These are phyloP conservation scores for Colletotrichum sp. DNA, from an alignment of 2,329 filamentous ascomycete genomes.

Conservation along the genomic window DNA sequence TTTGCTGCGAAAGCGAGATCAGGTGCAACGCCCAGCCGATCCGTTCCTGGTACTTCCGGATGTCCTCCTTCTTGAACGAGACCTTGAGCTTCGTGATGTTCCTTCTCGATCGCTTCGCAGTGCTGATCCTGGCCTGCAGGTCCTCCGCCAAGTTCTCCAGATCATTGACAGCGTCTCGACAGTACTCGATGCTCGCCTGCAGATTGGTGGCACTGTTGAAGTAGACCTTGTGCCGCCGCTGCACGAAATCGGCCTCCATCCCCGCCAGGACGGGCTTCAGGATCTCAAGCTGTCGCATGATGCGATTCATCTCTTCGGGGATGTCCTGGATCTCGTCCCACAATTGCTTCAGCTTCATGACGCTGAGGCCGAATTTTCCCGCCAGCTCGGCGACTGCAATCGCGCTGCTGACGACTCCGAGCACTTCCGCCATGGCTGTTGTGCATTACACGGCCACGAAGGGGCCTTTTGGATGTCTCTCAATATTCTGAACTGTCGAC, in stretches of 20 bases:
- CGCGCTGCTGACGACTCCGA: conserved; percentile 8
- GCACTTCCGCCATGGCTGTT: neutral
- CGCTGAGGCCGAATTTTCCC: neutral
- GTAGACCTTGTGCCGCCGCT: neutral
- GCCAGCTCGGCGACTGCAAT: conserved; percentile 4
- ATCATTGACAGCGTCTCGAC: neutral
- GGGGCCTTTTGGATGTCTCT: neutral
- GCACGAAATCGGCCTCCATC: neutral
- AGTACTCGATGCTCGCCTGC: neutral
- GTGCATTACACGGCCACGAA: neutral
- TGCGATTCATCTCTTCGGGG: neutral
- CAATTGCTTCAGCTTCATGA: neutral
- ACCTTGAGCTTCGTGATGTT: conserved; percentile 3
- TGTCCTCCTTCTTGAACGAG: neutral
- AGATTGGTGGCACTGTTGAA: neutral
- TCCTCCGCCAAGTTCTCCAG: neutral
- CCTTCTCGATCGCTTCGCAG: neutral
- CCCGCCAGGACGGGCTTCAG: neutral
- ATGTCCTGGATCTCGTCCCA: conserved; percentile 14
- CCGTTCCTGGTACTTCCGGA: neutral
- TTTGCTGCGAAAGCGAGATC: neutral
- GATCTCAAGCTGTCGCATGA: neutral
- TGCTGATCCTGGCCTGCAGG: neutral
- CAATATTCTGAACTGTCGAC: too few species aligned
- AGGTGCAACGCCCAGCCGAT: neutral